Percentiles rank a stretch among this genome's conserved stretches.
phyloP scores from a whole-genome alignment of 1,284 basidiomycete genomes.

The Trichosporon faecale region DNA sequence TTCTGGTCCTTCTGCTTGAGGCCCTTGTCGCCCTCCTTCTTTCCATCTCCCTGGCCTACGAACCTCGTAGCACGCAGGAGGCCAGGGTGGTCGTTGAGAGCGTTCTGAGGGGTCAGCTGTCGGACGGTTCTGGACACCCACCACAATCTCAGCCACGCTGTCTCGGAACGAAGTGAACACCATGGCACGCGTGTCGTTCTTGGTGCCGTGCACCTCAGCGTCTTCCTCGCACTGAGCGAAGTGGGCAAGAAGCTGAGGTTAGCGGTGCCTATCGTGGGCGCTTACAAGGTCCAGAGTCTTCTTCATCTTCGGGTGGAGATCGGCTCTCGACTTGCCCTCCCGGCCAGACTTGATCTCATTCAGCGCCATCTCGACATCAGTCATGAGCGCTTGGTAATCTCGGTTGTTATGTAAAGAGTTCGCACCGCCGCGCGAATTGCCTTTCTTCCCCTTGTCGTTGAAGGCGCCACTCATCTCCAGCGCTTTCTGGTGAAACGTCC shows the following conservation, averaged over 20 bases:
- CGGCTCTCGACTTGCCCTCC: conserved; percentile 49
- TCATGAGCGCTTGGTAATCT: conserved; percentile 48
- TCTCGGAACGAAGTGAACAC: conserved; percentile 88
- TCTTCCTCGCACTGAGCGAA: conserved; percentile 65
- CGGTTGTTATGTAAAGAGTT: conserved; percentile 40
- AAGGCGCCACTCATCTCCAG: conserved; percentile 51
- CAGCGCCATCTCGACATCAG: conserved; percentile 47
- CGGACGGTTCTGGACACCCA: conserved; percentile 24
- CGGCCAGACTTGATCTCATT: conserved; percentile 39
- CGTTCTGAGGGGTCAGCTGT: conserved; percentile 51
- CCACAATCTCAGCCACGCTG: conserved; percentile 86
- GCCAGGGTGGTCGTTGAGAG: conserved; percentile 67
- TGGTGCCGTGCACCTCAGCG: conserved; percentile 51
- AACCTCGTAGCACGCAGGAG: conserved; percentile 77
- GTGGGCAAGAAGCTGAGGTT: conserved; percentile 63
- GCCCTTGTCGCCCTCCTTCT: conserved; percentile 70
- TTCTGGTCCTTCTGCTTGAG: conserved; percentile 89
- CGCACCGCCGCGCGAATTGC: conserved; percentile 32
- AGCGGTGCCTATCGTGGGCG: neutral
- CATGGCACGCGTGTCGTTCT: conserved; percentile 75
- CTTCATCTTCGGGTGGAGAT: conserved; percentile 87
- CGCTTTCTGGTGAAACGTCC: conserved; percentile 70
- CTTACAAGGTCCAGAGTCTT: conserved; percentile 65
- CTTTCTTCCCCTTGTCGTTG: conserved; percentile 40
- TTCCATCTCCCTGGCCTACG: conserved; percentile 86